Evolutionary conservation across 2,329 filamentous ascomycete genomes (phyloP).

Genomic region (Fusarium musae): DNA sequence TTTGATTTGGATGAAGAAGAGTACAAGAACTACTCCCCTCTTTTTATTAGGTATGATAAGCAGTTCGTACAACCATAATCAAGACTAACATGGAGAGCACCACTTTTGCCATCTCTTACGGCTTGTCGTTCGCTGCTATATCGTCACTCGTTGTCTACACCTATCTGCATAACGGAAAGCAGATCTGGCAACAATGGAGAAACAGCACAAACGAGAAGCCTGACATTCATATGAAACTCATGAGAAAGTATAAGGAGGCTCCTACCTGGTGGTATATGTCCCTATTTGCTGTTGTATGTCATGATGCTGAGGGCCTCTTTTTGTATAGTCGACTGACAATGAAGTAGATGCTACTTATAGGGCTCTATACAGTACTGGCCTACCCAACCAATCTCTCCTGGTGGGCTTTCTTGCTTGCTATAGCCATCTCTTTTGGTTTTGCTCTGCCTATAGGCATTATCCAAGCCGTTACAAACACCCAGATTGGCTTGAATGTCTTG

Average conservation of each 20-base stretch:
- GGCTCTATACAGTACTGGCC: slow-evolving; percentile 64
- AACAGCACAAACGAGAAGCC: slow-evolving; percentile 69
- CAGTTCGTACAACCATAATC: too few relatives aligned
- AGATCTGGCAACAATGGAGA: slow-evolving; percentile 72
- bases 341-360: slow-evolving; percentile 62
- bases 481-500: slow-evolving; percentile 79
- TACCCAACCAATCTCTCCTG: slow-evolving; percentile 76
- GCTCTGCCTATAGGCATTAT: slow-evolving; percentile 76
- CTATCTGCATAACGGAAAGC: slow-evolving; percentile 72
- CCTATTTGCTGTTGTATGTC: slow-evolving; percentile 64
- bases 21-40: slow-evolving; percentile 74
- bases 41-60: slow-evolving; percentile 66
- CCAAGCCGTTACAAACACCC: slow-evolving; percentile 75
- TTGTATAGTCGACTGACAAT: slow-evolving; percentile 19
- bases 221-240: slow-evolving; percentile 72
- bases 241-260: slow-evolving; percentile 71
- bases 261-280: slow-evolving; percentile 72
- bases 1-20: slow-evolving; percentile 71
- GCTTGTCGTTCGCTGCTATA: slow-evolving; percentile 77
- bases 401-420: slow-evolving; percentile 77
- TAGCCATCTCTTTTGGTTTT: slow-evolving; percentile 72
- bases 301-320: not conserved
- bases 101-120: slow-evolving; percentile 76
- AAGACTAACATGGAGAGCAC: slow-evolving; percentile 59
- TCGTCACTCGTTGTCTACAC: slow-evolving; percentile 76